phyloP scores from a whole-genome alignment of 1,139 yeast genomes.

The Kodamaea fungicola region DNA sequence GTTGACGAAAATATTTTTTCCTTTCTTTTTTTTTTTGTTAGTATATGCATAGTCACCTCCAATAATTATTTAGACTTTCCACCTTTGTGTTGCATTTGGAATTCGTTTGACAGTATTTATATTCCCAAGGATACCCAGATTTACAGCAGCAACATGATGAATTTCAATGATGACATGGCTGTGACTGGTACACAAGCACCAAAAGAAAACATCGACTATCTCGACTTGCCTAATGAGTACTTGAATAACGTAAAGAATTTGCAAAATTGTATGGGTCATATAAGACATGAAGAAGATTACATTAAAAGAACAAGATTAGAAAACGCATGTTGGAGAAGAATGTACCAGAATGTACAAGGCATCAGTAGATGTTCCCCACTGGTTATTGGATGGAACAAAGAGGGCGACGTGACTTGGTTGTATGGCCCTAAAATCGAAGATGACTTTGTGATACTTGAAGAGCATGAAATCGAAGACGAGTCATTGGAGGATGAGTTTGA shows the following conservation, averaged over 20 bases:
- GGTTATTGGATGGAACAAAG: slow-evolving; percentile 43
- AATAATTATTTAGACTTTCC: slow-evolving; percentile 1
- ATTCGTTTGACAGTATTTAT: slow-evolving; percentile 3
- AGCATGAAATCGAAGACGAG: slow-evolving; percentile 1
- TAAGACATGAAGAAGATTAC: slow-evolving; percentile 5
- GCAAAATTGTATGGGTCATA: slow-evolving; percentile 8
- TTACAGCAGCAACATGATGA: neutral
- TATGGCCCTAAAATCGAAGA: slow-evolving; percentile 38
- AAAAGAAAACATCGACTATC: slow-evolving; percentile 39
- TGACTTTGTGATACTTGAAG: slow-evolving; percentile 4
- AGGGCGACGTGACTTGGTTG: slow-evolving; percentile 44
- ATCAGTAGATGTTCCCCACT: slow-evolving; percentile 32
- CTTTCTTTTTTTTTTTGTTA: slow-evolving; percentile 1
- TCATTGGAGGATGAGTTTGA: slow-evolving; percentile 3
- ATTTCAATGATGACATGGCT: slow-evolving; percentile 3
- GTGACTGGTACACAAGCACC: slow-evolving; percentile 1
- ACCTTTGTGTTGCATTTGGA: slow-evolving; percentile 1
- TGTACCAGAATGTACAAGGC: slow-evolving; percentile 29
- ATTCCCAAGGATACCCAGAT: slow-evolving; percentile 1
- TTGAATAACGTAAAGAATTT: slow-evolving; percentile 13
- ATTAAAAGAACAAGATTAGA: slow-evolving; percentile 24
- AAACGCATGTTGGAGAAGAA: slow-evolving; percentile 44
- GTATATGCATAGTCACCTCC: slow-evolving; percentile 3
- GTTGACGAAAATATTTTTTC: neutral
- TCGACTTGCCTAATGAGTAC: slow-evolving; percentile 13